Percentiles rank a stretch among this genome's conserved stretches.
Conservation (phyloP, 768 basidiomycete species). For the Psilocybe subaeruginosa region DNA sequence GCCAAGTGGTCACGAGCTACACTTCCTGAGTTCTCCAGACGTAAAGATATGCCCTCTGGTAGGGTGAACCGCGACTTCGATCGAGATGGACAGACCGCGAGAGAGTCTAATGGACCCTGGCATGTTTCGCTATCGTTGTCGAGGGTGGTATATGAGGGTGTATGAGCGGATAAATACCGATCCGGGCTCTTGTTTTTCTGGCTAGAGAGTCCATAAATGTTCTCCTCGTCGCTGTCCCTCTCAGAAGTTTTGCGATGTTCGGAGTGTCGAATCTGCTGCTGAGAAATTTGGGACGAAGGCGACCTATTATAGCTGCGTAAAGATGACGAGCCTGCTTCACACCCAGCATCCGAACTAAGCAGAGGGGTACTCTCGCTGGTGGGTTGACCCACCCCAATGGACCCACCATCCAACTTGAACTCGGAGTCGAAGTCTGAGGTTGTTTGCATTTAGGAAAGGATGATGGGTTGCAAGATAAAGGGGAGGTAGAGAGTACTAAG, state of each 20-base stretch:
- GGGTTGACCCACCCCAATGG: not conserved
- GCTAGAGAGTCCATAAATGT: not conserved
- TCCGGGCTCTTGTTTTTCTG: not conserved
- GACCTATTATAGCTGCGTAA: not conserved
- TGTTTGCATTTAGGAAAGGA: not conserved
- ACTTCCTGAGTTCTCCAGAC: conserved; percentile 59
- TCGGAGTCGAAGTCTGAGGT: not conserved
- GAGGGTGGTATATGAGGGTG: not conserved
- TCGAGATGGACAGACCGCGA: too few relatives aligned
- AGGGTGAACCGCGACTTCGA: not conserved
- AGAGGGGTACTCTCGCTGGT: conserved; percentile 5
- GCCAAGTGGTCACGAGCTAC: conserved; percentile 69
- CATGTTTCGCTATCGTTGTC: not conserved
- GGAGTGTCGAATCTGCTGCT: not conserved
- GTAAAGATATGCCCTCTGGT: conserved; percentile 12
- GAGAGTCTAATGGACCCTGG: not conserved
- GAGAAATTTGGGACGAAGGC: not conserved
- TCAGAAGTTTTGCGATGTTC: not conserved
- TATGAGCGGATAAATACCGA: not conserved
- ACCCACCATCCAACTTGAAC: not conserved
- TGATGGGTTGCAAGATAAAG: not conserved
- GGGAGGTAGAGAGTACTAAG: not conserved
- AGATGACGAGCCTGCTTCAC: not conserved
- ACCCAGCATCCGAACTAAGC: not conserved
- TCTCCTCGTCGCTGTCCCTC: not conserved